These are phyloP conservation scores for Euphorbia lathyris DNA, from an alignment of 345 rosid genomes.

Conservation along the genomic window DNA sequence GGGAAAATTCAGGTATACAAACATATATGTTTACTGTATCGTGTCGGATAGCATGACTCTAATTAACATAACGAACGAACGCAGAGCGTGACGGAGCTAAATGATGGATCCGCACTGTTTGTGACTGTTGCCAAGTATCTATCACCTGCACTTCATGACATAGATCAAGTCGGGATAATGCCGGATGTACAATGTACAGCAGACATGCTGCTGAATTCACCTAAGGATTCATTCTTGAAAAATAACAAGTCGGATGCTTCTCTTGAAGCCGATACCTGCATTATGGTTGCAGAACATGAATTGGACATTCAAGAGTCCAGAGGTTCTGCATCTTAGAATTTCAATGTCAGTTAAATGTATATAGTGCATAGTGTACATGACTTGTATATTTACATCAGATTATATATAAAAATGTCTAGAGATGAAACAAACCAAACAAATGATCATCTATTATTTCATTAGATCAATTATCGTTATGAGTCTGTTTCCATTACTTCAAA, in stretches of 20 bases:
- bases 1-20: constrained; percentile 81
- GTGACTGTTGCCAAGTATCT: constrained; percentile 88
- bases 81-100: constrained; percentile 80
- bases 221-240: constrained; percentile 43
- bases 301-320: constrained; percentile 55
- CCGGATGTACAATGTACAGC: constrained; percentile 90
- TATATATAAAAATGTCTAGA: no score
- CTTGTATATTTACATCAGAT: not conserved
- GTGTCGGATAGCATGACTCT: not conserved
- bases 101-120: constrained; percentile 88
- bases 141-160: constrained; percentile 82
- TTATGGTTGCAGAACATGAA: constrained; percentile 88
- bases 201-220: constrained; percentile 54
- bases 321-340: constrained; percentile 64
- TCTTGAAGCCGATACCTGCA: constrained; percentile 84
- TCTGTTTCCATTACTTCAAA: no score
- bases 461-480: no score
- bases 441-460: no score
- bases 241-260: constrained; percentile 44
- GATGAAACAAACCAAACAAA: no score
- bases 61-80: not conserved
- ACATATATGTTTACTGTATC: not conserved
- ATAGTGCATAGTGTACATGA: not conserved
- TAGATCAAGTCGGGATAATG: constrained; percentile 74
- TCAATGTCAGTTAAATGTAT: not conserved